Base-by-base conservation (phyloP, 495 filamentous ascomycete species). In the Neurospora intermedia region DNA sequence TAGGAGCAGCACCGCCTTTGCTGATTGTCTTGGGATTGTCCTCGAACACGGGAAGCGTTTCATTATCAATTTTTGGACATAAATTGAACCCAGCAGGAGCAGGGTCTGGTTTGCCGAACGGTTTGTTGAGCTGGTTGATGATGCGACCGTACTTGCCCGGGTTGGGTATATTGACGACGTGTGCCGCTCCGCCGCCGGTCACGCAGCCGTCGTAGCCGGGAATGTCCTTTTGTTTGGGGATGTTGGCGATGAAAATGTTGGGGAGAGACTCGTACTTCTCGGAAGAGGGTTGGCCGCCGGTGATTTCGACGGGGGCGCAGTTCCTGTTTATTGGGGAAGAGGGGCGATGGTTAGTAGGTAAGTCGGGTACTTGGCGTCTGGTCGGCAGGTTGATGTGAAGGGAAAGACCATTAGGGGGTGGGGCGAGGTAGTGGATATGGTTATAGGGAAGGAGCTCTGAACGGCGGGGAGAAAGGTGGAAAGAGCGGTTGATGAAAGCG, bases 221-320 rank as follows among this genome's bases (percentile, higher is more conserved):
- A 6, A 75, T 20, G 2, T 62, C 31, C 11, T 70, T 45, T 73
- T 80, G 71, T 4, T 73, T 73, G 18, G 74, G 71, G 41, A 91
- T 80, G 70, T 92, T 91, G 71, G 89, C 89, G 6, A 85, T 76
- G 78, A 90, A 91, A 71, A 91, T 81, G 8, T 84, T 79, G 0
- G 90, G 90, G 48, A 87, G 82, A 4, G 42, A 41, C 75, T 82
- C 71, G 73, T 81, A 80, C 35, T 78, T 77, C 8, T 73, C 71
- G 3, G 62, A 69, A 27, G 80, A 75, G 18, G 74, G 74, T 6
- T 75, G 62, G 42, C 87, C 83, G 35, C 83, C 82, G 20, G 80
- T 84, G 74, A 90, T 84, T 23, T 81, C 84, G 69, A 88, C 80
- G 7, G 85, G 81, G 0, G 87, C 86, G 72, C 88, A 90, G 77